Evolutionary conservation across 331 rosid species (phyloP).

Genomic region (Malus hybrid): DNA sequence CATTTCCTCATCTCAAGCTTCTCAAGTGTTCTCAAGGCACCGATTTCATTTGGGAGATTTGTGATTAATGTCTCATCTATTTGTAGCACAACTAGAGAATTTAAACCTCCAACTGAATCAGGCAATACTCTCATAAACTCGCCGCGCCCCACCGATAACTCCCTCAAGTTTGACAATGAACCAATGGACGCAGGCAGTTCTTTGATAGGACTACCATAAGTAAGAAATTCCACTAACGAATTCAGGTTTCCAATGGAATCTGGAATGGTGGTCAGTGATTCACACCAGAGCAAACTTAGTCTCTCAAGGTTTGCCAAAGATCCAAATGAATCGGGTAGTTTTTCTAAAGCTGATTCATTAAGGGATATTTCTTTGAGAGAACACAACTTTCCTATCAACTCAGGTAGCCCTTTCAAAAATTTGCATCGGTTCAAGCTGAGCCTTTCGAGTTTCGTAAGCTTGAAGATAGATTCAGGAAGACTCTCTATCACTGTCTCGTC

Average conservation of each 20-base stretch:
- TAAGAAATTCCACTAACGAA: conserved; percentile 20
- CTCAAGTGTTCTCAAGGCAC: conserved; percentile 39
- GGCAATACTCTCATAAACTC: conserved; percentile 32
- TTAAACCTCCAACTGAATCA: conserved; percentile 23
- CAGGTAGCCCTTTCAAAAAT: conserved; percentile 33
- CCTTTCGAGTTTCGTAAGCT: conserved; percentile 34
- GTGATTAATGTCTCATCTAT: conserved; percentile 31
- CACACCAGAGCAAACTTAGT: conserved; percentile 35
- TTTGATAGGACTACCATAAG: conserved; percentile 17
- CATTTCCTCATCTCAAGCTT: conserved; percentile 43
- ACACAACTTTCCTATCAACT: conserved; percentile 32
- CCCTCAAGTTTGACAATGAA: conserved; percentile 31
- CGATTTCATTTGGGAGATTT: conserved; percentile 42
- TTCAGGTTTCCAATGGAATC: conserved; percentile 35
- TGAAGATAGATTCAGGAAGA: conserved; percentile 46
- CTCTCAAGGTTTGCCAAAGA: conserved; percentile 49
- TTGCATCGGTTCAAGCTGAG: conserved; percentile 35
- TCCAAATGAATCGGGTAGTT: conserved; percentile 42
- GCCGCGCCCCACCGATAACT: conserved; percentile 28
- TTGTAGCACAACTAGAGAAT: conserved; percentile 31
- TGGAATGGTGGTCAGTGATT: conserved; percentile 37
- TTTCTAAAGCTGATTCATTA: conserved; percentile 30
- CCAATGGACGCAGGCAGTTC: conserved; percentile 50
- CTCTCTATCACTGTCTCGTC: conserved; percentile 27
- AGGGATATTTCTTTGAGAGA: conserved; percentile 45